Base-by-base conservation (phyloP, 208 protist genomes). In the Dictyostelium gargantuum region DNA sequence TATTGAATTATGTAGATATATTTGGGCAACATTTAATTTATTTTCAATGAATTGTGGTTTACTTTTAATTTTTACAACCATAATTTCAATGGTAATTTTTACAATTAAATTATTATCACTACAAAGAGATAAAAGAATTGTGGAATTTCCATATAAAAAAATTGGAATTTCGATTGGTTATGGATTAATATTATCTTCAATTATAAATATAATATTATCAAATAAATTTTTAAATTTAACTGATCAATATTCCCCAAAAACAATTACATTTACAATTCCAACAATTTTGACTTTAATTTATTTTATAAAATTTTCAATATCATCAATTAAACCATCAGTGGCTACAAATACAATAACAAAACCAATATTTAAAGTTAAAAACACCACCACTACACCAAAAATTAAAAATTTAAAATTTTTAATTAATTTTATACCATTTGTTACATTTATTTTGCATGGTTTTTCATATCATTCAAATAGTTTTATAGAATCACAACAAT, bases 1-100 rank as follows among this genome's bases (percentile, higher is more conserved):
- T 8, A 40, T 89, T n/a, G 92, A 91, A 48, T 21, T 93, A 13
- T 94, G 94, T 80, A 46, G 84, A 46, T 23, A 85, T 29, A 70
- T 93, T 48, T 95, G 94, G 94, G 84, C 92, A 26, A 93, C 85
- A 19, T 95, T 95, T 40, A 86, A 95, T 61, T 76, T 66, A 21
- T 32, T 44, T 2, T 52, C 72, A 38, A 94, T 95, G 91, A 35
- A 54, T 23, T 80, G 44, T 40, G 93, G 91, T 61, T 42, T 76
- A 2, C 11, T n/a, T 11, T n/a, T 91, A 61, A 35, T 80, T 40
- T 21, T 75, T 10, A 19, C 74, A 23, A 13, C 52, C 19, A 17
- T 42, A 2, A 26, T 85, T 26, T 68, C 52, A 44, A 56, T 84
- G 6, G 32, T 84, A 6, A 0, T 50, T 2, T 38, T 80, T 66